Base-by-base conservation (phyloP, 2,329 filamentous ascomycete species). In the Sporothrix variecibatus region DNA sequence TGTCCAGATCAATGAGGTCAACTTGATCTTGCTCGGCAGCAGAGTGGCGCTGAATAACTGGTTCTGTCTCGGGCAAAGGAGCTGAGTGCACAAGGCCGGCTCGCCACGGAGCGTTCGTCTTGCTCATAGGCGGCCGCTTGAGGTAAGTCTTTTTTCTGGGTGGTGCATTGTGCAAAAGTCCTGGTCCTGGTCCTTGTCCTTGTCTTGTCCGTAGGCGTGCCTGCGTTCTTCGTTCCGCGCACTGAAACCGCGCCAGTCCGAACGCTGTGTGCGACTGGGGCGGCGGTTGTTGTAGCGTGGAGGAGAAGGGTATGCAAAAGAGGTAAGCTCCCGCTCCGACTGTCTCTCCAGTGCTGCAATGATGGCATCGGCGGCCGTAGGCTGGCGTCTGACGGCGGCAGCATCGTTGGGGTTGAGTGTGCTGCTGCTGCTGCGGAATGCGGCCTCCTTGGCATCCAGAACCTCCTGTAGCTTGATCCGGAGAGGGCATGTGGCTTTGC, bases 401-500 rank as follows among this genome's bases (percentile, higher is more conserved):
- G 34, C 56, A 28, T 51, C 26, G 28, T 17, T 20, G 23, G 56
- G 40, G 5, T 23, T 3, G 20, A 12, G 20, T 26, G 9, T 31
- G 17, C 11, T 11, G 34, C 34, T 11, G 34, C 34, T 8, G n/a
- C 43, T 40, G 5, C 43, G 28, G 11, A 12, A 51, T 7, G 31
- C 58, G 1, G 5, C 64, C 15, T 60, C 28, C 12, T 51, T 58
- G 49, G 26, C n/a, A 20, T 46, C 71, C 46, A 73, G 71, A 1
- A 8, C 6, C 1, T 17, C 31, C 62, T 74, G 70, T 17, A 73
- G 31, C 56, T 38, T 23, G 15, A 20, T 28, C 65, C 70, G 71
- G 0, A 12, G 23, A 0, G 76, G 73, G 6, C 76, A 77, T 7
- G 68, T 72, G 8, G 11, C 17, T 62, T 77, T 77, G 51, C 20